phyloP scores from a whole-genome alignment of 495 filamentous ascomycete species.

The Talaromyces nanjingensis region DNA sequence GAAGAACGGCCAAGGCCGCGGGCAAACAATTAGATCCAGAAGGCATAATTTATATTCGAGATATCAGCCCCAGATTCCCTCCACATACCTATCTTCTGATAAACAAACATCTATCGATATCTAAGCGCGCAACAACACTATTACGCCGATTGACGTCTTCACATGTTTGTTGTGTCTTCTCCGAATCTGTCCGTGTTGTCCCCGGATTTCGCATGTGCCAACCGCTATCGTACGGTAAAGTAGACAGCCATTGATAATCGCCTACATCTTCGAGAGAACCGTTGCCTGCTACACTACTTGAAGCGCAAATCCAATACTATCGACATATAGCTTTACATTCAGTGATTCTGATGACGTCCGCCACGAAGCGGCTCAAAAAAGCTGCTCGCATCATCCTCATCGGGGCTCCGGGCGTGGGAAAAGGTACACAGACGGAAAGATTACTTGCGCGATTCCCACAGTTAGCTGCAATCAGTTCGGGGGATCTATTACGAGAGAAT shows the following conservation, averaged over 20 bases:
- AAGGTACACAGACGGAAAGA: conserved; percentile 90
- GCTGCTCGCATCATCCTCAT: conserved; percentile 92
- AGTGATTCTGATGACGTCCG: conserved; percentile 14
- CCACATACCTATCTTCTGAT: background rate
- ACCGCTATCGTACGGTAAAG: background rate
- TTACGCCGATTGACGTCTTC: background rate
- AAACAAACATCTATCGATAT: background rate
- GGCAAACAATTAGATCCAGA: background rate
- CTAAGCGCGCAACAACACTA: background rate
- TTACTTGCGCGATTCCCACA: conserved; percentile 81
- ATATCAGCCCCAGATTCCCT: background rate
- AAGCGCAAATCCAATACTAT: background rate
- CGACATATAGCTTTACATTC: background rate
- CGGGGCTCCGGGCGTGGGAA: conserved; percentile 86
- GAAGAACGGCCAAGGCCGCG: background rate
- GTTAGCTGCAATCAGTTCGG: conserved; percentile 85
- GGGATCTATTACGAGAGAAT: conserved; percentile 87
- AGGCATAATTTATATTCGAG: background rate
- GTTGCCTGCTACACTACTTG: background rate
- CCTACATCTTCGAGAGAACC: background rate
- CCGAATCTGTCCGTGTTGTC: background rate
- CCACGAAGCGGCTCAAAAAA: conserved; percentile 52
- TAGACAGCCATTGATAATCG: background rate
- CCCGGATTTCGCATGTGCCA: background rate
- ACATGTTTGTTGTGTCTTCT: background rate